Conservation (phyloP, 306 rosid species). For the Elaeagnus macrophylla region DNA sequence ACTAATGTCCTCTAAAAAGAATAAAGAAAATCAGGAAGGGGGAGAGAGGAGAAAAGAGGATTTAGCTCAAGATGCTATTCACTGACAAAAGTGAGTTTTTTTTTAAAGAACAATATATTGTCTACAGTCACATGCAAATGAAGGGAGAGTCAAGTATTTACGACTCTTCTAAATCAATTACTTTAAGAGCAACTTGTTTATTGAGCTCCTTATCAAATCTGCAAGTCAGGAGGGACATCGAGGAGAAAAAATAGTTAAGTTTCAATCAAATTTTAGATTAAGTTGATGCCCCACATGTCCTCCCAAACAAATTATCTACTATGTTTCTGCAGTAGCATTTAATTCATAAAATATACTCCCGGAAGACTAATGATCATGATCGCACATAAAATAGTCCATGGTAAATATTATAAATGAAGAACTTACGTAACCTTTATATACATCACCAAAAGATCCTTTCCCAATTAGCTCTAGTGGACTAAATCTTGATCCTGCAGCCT, state of each 20-base stretch:
- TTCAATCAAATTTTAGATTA: slow-evolving; percentile 7
- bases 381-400: no score
- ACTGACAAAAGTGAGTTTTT: no score
- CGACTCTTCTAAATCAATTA: slow-evolving; percentile 98
- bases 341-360: no score
- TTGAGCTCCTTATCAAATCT: slow-evolving; percentile 91
- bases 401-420: no score
- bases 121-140: not conserved
- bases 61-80: no score
- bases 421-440: slow-evolving; percentile 90
- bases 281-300: not conserved
- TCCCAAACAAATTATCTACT: not conserved
- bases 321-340: no score
- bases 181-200: slow-evolving; percentile 90
- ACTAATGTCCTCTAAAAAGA: no score
- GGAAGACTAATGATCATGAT: no score
- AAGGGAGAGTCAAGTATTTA: slow-evolving; percentile 37
- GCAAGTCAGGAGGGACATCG: slow-evolving; percentile 19
- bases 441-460: slow-evolving; percentile 93
- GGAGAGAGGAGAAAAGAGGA: no score
- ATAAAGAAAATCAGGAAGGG: no score
- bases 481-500: slow-evolving; percentile 84
- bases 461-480: slow-evolving; percentile 82
- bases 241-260: not conserved
- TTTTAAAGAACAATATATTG: not conserved